Base-by-base conservation (phyloP, 2,329 filamentous ascomycete genomes). In the Fusarium sp. region DNA sequence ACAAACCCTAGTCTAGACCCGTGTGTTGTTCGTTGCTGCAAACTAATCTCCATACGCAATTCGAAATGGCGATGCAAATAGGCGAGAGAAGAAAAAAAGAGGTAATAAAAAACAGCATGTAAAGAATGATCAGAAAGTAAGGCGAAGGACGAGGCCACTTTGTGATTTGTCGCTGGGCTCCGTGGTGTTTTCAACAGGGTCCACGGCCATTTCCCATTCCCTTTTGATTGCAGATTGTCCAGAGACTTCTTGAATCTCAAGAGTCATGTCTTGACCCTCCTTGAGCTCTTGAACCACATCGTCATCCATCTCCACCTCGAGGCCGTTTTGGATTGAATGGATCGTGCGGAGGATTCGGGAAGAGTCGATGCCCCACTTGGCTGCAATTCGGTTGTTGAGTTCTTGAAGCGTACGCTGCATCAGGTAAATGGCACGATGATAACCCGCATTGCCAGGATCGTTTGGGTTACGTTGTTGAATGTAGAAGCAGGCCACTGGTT, bases 191-290 rank as follows among this genome's bases (percentile, higher is more conserved):
- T 83, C 82, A n/a, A 76, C 74, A 15, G 76, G 79, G 58, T 89
- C 87, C 30, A 89, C 76, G 4, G 83, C 81, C 86, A 89, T 89
- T 56, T 89, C 87, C 87, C 87, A 89, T 69, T 89, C 87, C 36
- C 82, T 79, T 74, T 89, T 89, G 38, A 82, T 72, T 28, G 57
- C 37, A 26, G 72, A 47, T 31, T 74, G 72, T 31, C 82, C 80
- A 6, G 77, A 72, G n/a, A 82, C 74, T 70, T 87, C 83, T 18
- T 78, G 77, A 41, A 92, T 83, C 71, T 96, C 90, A 59, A 92
- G 85, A 61, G 90, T 87, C 91, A 98, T 96, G 75, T 97, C 95
- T 78, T 98, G 93, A 33, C 94, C 94, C 80, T 99, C 96, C 3
- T 89, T 87, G 53, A 98, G 83, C 77, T 95, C 91, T 44, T 87